A percentile compares a stretch with the other conserved stretches of the same genome.
These are phyloP conservation scores for Larix kaempferi DNA, from an alignment of 75 land plant species.

Conservation along the genomic window DNA sequence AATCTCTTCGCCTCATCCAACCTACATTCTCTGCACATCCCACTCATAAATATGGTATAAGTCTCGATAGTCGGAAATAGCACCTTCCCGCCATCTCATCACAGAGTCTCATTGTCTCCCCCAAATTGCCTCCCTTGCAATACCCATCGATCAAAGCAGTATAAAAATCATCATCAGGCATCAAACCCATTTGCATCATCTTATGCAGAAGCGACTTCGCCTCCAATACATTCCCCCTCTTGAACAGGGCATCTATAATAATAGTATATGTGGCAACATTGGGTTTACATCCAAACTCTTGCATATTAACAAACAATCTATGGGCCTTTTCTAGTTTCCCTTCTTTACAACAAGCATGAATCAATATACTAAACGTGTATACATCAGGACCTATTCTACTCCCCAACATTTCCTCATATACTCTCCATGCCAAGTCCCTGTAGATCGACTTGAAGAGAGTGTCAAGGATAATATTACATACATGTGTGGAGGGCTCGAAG, in stretches of 20 bases:
- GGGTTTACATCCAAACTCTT: constrained; percentile 33
- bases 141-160: constrained; percentile 52
- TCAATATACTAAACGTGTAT: too few species aligned
- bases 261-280: constrained; percentile 62
- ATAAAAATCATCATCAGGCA: constrained; percentile 53
- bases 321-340: constrained; percentile 39
- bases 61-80: constrained; percentile 29
- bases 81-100: constrained; percentile 29
- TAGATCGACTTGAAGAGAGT: too few species aligned
- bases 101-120: constrained; percentile 17
- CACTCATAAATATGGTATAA: constrained; percentile 61
- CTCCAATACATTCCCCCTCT: constrained; percentile 20
- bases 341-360: constrained; percentile 22
- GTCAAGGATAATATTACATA: too few species aligned
- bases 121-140: constrained; percentile 28
- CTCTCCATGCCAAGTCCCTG: too few species aligned
- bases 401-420: too few species aligned
- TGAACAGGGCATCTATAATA: constrained; percentile 42
- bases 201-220: constrained; percentile 42
- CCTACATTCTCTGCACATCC: constrained; percentile 34
- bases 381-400: too few species aligned
- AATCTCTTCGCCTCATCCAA: constrained; percentile 20
- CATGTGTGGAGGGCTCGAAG: too few species aligned
- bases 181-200: constrained; percentile 37
- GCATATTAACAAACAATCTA: constrained; percentile 41